These are phyloP conservation scores for Amyloporia xantha DNA, from an alignment of 768 basidiomycete genomes.

Conservation along the genomic window DNA sequence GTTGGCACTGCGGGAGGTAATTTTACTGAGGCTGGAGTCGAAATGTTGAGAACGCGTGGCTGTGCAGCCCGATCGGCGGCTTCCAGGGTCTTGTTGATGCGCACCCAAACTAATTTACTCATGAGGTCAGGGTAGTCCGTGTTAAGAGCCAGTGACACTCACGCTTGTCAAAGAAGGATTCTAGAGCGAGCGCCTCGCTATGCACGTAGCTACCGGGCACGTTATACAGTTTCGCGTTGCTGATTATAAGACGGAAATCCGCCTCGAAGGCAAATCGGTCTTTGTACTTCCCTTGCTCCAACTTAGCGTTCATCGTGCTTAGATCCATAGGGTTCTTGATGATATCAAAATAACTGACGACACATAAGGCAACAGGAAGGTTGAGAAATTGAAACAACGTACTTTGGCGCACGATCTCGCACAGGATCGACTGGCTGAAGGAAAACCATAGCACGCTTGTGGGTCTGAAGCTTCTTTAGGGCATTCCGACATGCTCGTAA, in stretches of 20 bases:
- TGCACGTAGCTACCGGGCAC: conserved; percentile 61
- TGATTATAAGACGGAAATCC: conserved; percentile 84
- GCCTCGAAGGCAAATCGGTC: conserved; percentile 77
- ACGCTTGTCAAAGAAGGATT: conserved; percentile 85
- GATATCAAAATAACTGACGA: conserved; percentile 78
- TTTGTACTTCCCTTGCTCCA: conserved; percentile 81
- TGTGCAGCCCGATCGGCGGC: conserved; percentile 46
- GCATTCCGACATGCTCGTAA: conserved; percentile 68
- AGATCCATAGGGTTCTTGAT: conserved; percentile 96
- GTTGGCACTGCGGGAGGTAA: conserved; percentile 9
- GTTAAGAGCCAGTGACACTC: conserved; percentile 27
- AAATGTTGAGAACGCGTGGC: conserved; percentile 5
- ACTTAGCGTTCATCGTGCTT: conserved; percentile 78
- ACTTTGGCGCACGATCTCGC: conserved; percentile 86
- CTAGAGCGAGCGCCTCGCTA: conserved; percentile 68
- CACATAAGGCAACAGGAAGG: background rate
- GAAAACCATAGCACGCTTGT: conserved; percentile 73
- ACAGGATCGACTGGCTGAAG: conserved; percentile 94
- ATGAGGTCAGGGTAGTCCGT: background rate
- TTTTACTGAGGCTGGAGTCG: conserved; percentile 11
- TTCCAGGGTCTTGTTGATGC: conserved; percentile 80
- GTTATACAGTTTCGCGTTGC: conserved; percentile 87
- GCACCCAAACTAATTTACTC: conserved; percentile 64
- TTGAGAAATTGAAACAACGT: conserved; percentile 18
- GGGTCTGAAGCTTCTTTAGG: conserved; percentile 69